Conservation (phyloP, 225 moss, liverwort and hornwort species). For the Asterella californica region DNA sequence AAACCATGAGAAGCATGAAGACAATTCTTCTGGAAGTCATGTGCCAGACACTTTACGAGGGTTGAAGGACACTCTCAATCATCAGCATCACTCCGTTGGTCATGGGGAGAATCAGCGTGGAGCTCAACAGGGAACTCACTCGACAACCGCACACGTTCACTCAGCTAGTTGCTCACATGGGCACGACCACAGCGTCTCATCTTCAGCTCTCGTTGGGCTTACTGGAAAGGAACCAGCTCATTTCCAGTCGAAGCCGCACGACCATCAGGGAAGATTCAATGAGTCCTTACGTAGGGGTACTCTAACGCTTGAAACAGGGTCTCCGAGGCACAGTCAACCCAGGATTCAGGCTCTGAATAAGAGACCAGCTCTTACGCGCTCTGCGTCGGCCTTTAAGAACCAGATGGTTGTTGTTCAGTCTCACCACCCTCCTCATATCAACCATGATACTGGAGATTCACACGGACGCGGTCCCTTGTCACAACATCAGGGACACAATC, state of each 20-base stretch:
- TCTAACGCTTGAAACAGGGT: neutral
- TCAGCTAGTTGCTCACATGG: constrained; percentile 5
- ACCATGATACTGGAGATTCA: neutral
- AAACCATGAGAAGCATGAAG: neutral
- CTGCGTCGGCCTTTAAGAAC: constrained; percentile 17
- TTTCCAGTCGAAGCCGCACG: constrained; percentile 18
- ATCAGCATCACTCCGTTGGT: neutral
- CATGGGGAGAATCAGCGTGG: neutral
- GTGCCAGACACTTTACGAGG: neutral
- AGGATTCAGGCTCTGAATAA: neutral
- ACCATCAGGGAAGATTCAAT: constrained; percentile 14
- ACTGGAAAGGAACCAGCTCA: neutral
- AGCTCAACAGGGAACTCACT: neutral
- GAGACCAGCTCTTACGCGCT: constrained; percentile 12
- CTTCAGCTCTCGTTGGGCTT: neutral
- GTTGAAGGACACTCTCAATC: constrained; percentile 7
- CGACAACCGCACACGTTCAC: constrained; percentile 2
- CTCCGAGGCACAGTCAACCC: constrained; percentile 11
- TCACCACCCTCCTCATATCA: neutral
- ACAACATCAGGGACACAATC: constrained; percentile 15
- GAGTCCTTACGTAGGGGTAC: neutral
- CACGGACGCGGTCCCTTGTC: neutral
- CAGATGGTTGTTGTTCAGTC: constrained; percentile 9
- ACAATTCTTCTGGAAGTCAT: neutral
- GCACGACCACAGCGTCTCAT: neutral